phyloP scores from a whole-genome alignment of 2,329 filamentous ascomycete genomes.

The Fusarium avenaceum region DNA sequence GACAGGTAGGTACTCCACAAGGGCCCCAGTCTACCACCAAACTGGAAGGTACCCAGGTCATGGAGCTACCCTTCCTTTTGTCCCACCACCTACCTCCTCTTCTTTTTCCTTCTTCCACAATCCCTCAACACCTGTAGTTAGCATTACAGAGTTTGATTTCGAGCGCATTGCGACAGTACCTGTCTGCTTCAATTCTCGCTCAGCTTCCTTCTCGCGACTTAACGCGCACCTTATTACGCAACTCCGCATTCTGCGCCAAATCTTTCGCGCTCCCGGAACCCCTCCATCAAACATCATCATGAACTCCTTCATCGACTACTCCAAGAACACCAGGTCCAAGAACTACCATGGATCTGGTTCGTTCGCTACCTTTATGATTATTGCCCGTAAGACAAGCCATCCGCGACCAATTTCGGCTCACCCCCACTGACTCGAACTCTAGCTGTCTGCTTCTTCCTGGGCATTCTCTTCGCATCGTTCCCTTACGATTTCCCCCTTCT shows the following conservation, averaged over 20 bases:
- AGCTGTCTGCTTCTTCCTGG: constrained; percentile 97
- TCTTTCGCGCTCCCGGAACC: constrained; percentile 26
- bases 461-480: constrained; percentile 95
- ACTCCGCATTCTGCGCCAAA: constrained; percentile 28
- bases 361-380: constrained; percentile 97
- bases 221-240: background rate
- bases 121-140: constrained; percentile 8
- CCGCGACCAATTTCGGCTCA: constrained; percentile 9
- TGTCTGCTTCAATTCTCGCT: constrained; percentile 10
- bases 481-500: constrained; percentile 95
- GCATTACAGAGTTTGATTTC: constrained; percentile 19
- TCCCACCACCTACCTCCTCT: constrained; percentile 23
- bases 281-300: constrained; percentile 46
- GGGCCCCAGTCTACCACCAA: constrained; percentile 44
- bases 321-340: constrained; percentile 69
- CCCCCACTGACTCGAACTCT: constrained; percentile 18
- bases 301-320: constrained; percentile 63
- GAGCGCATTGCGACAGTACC: constrained; percentile 21
- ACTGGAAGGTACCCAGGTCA: constrained; percentile 44
- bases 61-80: constrained; percentile 25
- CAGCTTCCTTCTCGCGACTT: background rate
- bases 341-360: constrained; percentile 74
- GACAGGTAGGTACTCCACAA: constrained; percentile 30
- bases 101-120: constrained; percentile 19
- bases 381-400: constrained; percentile 79